Conservation (phyloP, 805 yeast species). For the Metschnikowia shivogae region DNA sequence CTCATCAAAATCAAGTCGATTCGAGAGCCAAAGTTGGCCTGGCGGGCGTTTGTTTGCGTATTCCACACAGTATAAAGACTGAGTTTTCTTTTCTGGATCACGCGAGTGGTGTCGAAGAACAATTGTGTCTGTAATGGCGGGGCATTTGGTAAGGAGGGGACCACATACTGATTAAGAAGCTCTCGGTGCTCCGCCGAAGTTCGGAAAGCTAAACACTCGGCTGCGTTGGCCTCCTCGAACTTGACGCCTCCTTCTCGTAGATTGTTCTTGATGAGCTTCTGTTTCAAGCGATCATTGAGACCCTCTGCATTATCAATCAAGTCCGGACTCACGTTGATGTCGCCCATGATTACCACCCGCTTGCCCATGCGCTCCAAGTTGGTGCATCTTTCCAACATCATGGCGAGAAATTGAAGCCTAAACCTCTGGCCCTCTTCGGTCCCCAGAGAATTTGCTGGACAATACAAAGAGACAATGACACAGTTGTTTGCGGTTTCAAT, state of each 20-base stretch:
- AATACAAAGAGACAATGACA: slow-evolving; percentile 67
- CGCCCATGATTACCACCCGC: slow-evolving; percentile 79
- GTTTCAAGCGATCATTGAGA: slow-evolving; percentile 42
- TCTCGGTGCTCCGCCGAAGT: slow-evolving; percentile 26
- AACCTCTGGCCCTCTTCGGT: slow-evolving; percentile 63
- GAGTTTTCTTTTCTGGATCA: slow-evolving; percentile 49
- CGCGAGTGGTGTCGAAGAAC: slow-evolving; percentile 58
- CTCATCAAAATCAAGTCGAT: slow-evolving; percentile 72
- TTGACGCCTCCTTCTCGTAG: slow-evolving; percentile 15
- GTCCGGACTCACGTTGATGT: slow-evolving; percentile 77
- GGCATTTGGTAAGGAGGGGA: slow-evolving; percentile 19
- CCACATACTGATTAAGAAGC: slow-evolving; percentile 26
- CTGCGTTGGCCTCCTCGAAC: slow-evolving; percentile 25
- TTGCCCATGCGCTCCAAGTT: slow-evolving; percentile 55
- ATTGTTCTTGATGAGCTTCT: slow-evolving; percentile 14
- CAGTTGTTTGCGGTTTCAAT: slow-evolving; percentile 63
- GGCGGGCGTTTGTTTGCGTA: slow-evolving; percentile 67
- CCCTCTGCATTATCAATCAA: slow-evolving; percentile 78
- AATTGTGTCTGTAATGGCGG: slow-evolving; percentile 20
- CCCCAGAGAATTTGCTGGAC: slow-evolving; percentile 85
- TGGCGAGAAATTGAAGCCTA: slow-evolving; percentile 53
- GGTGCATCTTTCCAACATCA: slow-evolving; percentile 58
- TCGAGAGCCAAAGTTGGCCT: slow-evolving; percentile 82
- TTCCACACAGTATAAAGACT: slow-evolving; percentile 93
- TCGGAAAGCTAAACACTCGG: slow-evolving; percentile 35